Evolutionary conservation across 2,329 filamentous ascomycete species (phyloP).

Genomic region (Phyllosticta citrichinensis): DNA sequence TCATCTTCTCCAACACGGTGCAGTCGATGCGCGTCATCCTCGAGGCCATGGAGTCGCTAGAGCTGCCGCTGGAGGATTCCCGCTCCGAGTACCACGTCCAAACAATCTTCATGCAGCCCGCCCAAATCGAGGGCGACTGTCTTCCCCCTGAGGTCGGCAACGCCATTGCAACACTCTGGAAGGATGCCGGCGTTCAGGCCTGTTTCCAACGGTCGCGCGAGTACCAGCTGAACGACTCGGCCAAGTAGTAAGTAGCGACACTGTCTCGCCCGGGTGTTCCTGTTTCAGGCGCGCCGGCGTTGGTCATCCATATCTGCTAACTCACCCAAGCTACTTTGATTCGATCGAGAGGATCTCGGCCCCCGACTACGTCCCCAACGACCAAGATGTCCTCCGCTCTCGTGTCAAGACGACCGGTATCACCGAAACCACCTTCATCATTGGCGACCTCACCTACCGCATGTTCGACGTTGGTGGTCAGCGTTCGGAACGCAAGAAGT

Average conservation of each 20-base stretch:
- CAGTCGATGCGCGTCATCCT: slow-evolving; percentile 62
- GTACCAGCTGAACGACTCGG: slow-evolving; percentile 93
- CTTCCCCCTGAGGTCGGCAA: slow-evolving; percentile 89
- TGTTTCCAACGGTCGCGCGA: slow-evolving; percentile 94
- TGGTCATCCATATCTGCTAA: slow-evolving; percentile 1
- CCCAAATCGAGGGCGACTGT: slow-evolving; percentile 91
- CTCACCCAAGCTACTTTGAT: slow-evolving; percentile 70
- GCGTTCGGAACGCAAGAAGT: slow-evolving; percentile 95
- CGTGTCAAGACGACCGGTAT: slow-evolving; percentile 98
- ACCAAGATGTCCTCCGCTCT: slow-evolving; percentile 88
- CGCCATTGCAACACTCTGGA: slow-evolving; percentile 87
- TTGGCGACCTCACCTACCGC: slow-evolving; percentile 85
- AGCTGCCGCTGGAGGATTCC: slow-evolving; percentile 79
- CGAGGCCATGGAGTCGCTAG: slow-evolving; percentile 58
- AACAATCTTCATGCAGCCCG: slow-evolving; percentile 97
- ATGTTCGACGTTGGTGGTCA: slow-evolving; percentile 98
- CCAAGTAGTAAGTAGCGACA: slow-evolving; percentile 66
- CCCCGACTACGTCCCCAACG: slow-evolving; percentile 87
- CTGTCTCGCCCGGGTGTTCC: not conserved
- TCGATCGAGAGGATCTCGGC: slow-evolving; percentile 84
- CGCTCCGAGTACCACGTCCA: slow-evolving; percentile 95
- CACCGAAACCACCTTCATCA: slow-evolving; percentile 92
- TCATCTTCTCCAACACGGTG: slow-evolving; percentile 63
- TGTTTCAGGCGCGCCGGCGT: not conserved
- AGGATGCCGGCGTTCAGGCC: slow-evolving; percentile 82